These are phyloP conservation scores for Triadica sebifera DNA, from an alignment of 345 rosid genomes.

Conservation along the genomic window DNA sequence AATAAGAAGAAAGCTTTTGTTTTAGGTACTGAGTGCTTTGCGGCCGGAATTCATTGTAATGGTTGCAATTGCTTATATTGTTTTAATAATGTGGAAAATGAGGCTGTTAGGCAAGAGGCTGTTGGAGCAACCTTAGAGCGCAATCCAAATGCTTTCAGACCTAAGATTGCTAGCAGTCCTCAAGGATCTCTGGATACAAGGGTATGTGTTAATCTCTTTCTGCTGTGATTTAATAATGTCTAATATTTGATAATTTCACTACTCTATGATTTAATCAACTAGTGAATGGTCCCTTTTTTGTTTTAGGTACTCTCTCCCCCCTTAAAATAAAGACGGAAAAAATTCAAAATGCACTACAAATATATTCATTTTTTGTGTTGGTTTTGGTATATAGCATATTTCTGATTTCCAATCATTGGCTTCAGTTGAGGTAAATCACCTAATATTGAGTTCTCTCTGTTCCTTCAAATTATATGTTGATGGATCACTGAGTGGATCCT, in stretches of 20 bases:
- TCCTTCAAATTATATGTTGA: background rate
- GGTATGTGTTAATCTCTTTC: constrained; percentile 27
- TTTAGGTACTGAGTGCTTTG: constrained; percentile 88
- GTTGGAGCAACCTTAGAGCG: constrained; percentile 53
- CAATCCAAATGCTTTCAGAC: constrained; percentile 73
- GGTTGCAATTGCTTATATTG: constrained; percentile 84
- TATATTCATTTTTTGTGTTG: no score
- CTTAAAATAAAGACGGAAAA: no score
- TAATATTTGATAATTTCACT: background rate
- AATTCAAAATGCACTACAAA: no score
- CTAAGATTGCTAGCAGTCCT: constrained; percentile 67
- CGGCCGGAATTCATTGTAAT: constrained; percentile 63
- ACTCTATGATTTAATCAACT: background rate
- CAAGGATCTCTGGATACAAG: constrained; percentile 45
- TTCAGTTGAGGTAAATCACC: no score
- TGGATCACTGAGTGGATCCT: background rate
- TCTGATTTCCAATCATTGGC: no score
- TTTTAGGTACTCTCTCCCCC: no score
- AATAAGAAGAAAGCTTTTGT: constrained; percentile 7
- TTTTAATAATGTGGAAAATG: constrained; percentile 65
- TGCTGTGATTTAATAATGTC: constrained; percentile 4
- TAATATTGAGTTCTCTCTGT: background rate
- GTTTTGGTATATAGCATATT: no score
- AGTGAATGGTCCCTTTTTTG: no score
- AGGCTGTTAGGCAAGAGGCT: constrained; percentile 57